These are phyloP conservation scores for Aspergillus thermomutatus DNA, from an alignment of 2,329 filamentous ascomycete species.

Conservation along the genomic window DNA sequence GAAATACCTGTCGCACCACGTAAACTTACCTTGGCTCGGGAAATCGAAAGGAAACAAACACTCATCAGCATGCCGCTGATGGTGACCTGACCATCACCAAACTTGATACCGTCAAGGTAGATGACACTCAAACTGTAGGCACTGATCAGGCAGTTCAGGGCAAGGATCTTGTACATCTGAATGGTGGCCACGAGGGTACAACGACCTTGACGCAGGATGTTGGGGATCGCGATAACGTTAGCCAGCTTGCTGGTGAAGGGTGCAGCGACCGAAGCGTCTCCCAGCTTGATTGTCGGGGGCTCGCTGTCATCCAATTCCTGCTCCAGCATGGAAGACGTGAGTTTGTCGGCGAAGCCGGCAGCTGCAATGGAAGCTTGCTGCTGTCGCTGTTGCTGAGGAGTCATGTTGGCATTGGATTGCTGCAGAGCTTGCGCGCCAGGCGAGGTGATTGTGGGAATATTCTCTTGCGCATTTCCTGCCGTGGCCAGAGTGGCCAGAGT, in stretches of 20 bases:
- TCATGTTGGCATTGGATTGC: constrained; percentile 49
- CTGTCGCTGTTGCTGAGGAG: constrained; percentile 50
- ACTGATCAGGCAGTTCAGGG: constrained; percentile 94
- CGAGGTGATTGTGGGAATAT: constrained; percentile 63
- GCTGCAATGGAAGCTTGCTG: constrained; percentile 66
- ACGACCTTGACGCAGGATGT: constrained; percentile 95
- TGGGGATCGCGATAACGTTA: constrained; percentile 94
- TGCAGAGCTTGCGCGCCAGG: constrained; percentile 61
- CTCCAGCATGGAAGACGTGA: constrained; percentile 86
- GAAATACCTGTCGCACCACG: neutral
- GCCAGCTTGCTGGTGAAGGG: constrained; percentile 97
- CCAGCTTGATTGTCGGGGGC: constrained; percentile 92
- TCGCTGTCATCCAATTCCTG: constrained; percentile 82
- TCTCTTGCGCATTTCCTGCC: constrained; percentile 52
- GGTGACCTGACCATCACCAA: constrained; percentile 95
- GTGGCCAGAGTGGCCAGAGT: constrained; percentile 49
- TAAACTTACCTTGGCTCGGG: constrained; percentile 72
- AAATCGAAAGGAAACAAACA: constrained; percentile 97
- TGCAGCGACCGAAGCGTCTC: constrained; percentile 93
- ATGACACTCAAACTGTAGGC: constrained; percentile 95
- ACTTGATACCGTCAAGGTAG: constrained; percentile 98
- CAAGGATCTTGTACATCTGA: constrained; percentile 99
- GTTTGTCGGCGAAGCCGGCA: constrained; percentile 76
- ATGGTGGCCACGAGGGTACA: constrained; percentile 98
- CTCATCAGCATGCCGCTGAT: constrained; percentile 99